These are phyloP conservation scores for Mucor racemosus DNA, from an alignment of 371 early-diverging fungal genomes.

Conservation along the genomic window DNA sequence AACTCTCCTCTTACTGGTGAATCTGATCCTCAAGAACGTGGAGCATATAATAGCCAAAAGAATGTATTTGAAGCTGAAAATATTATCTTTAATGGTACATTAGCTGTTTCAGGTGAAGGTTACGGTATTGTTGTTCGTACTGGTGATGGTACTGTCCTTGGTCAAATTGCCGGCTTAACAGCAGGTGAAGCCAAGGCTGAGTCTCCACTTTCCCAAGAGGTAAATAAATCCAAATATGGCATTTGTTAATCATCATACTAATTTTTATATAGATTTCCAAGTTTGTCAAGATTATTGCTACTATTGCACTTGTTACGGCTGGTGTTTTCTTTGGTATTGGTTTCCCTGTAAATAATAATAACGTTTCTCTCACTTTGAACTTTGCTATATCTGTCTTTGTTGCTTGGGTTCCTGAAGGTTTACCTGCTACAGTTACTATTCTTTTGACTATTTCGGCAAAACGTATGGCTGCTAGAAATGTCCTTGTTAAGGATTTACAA, in stretches of 20 bases:
- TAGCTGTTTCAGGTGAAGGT: conserved; percentile 86
- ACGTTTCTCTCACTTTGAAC: conserved; percentile 73
- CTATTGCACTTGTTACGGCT: conserved; percentile 76
- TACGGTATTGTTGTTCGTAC: conserved; percentile 92
- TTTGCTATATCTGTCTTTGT: conserved; percentile 92
- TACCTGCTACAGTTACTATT: conserved; percentile 90
- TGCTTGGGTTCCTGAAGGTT: conserved; percentile 90
- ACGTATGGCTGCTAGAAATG: conserved; percentile 87
- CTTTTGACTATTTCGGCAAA: conserved; percentile 93
- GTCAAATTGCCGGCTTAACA: conserved; percentile 93
- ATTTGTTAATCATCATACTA: not conserved
- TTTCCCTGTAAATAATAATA: conserved; percentile 57
- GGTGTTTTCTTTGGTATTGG: conserved; percentile 85
- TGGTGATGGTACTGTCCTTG: conserved; percentile 91
- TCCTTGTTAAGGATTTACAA: conserved; percentile 92
- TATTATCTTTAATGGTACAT: conserved; percentile 86
- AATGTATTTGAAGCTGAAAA: conserved; percentile 93
- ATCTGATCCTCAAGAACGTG: conserved; percentile 89
- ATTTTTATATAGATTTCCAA: conserved; percentile 55
- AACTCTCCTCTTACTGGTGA: conserved; percentile 97
- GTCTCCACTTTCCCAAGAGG: conserved; percentile 73
- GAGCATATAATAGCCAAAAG: conserved; percentile 54
- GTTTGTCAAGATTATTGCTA: conserved; percentile 88
- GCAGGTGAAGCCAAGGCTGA: conserved; percentile 70
- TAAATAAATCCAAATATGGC: conserved; percentile 12